Percentiles rank a stretch among this genome's conserved stretches.
phyloP scores from a whole-genome alignment of 2,329 filamentous ascomycete species.

The Ophiosphaerella herpotricha region DNA sequence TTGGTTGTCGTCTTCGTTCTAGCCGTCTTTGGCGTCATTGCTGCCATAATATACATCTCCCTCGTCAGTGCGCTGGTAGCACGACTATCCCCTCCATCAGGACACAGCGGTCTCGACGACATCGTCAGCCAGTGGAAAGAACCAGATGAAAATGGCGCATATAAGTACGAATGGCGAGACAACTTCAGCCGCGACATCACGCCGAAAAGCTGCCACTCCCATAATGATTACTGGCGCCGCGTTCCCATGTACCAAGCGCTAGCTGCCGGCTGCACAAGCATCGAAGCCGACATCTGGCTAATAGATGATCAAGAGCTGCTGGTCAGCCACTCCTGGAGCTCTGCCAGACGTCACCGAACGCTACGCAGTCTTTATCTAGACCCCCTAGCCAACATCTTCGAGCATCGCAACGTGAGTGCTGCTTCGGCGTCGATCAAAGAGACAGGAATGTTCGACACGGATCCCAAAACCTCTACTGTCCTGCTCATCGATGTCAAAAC shows the following conservation, averaged over 20 bases:
- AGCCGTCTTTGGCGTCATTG: constrained; percentile 20
- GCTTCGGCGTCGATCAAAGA: constrained; percentile 21
- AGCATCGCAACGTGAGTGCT: constrained; percentile 27
- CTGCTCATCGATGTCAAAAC: constrained; percentile 75
- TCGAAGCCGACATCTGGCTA: constrained; percentile 43
- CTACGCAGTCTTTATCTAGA: constrained; percentile 34
- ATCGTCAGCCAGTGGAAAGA: constrained; percentile 34
- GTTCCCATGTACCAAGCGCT: constrained; percentile 49
- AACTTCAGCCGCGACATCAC: constrained; percentile 46
- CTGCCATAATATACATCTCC: constrained; percentile 27
- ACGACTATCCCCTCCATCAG: constrained; percentile 23
- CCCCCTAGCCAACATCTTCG: constrained; percentile 51
- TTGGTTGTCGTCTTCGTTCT: constrained; percentile 14
- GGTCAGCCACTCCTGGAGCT: constrained; percentile 33
- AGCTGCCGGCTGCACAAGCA: constrained; percentile 42
- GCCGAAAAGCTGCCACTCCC: constrained; percentile 47
- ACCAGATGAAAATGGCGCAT: constrained; percentile 22
- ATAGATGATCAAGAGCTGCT: constrained; percentile 29
- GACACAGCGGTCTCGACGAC: constrained; percentile 27
- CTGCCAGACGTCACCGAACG: constrained; percentile 24
- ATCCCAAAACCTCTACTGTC: constrained; percentile 52
- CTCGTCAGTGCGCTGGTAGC: constrained; percentile 26
- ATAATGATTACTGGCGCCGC: constrained; percentile 51
- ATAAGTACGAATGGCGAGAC: constrained; percentile 37
- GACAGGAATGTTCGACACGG: constrained; percentile 57